Evolutionary conservation across 129 eudicot species (phyloP).

Genomic region (Helianthus annuus): DNA sequence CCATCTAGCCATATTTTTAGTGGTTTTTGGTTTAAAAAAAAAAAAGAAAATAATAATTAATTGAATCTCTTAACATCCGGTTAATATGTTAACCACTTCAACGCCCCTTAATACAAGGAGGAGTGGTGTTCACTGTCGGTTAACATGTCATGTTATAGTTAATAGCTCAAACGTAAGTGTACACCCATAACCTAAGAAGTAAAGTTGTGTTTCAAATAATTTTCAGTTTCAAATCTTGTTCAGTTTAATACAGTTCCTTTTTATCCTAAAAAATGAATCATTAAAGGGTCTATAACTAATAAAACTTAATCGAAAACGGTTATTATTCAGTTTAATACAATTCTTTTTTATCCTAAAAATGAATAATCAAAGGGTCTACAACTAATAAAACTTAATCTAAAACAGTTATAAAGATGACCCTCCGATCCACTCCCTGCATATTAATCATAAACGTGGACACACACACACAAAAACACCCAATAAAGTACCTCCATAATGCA

Average conservation of each 20-base stretch:
- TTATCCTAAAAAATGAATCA: not conserved
- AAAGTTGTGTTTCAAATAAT: too few species aligned
- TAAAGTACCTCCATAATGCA: constrained; percentile 20
- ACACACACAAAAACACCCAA: not conserved
- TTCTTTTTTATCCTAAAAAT: not conserved
- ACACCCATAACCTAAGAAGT: too few species aligned
- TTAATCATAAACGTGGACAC: not conserved
- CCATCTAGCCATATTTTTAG: too few species aligned
- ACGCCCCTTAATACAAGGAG: too few species aligned
- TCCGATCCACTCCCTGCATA: not conserved
- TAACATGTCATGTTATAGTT: too few species aligned
- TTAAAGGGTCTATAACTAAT: not conserved
- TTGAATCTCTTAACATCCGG: too few species aligned
- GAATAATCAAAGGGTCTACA: not conserved
- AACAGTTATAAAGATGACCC: not conserved
- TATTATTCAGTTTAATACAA: not conserved
- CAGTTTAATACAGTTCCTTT: not conserved
- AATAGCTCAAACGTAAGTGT: too few species aligned
- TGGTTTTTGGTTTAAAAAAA: too few species aligned
- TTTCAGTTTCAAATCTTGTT: not conserved
- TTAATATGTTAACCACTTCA: too few species aligned
- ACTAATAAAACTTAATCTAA: not conserved
- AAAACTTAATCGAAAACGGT: not conserved
- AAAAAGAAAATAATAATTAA: too few species aligned
- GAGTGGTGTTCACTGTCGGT: too few species aligned